Conservation (phyloP, 257 asterid genomes). For the Petunia secreta region DNA sequence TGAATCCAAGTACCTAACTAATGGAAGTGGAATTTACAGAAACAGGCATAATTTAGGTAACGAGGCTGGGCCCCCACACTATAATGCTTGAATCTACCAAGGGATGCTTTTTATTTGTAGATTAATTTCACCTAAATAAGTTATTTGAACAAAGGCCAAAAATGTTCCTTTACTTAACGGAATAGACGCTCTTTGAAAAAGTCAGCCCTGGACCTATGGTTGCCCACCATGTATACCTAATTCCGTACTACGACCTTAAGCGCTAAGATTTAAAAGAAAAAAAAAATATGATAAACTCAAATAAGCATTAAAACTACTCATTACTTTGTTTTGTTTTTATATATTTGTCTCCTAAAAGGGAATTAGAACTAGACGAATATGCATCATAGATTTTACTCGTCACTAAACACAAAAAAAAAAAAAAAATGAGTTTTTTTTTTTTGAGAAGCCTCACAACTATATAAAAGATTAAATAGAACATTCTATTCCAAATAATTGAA, state of each 20-base stretch:
- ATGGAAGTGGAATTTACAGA: constrained; percentile 18
- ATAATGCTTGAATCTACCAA: neutral
- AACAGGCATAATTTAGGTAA: constrained; percentile 22
- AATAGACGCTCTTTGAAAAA: neutral
- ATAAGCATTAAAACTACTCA: neutral
- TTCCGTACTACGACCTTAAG: neutral
- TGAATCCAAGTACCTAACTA: constrained; percentile 13
- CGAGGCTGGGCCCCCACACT: constrained; percentile 7
- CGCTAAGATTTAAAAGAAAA: neutral
- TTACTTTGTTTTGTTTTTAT: neutral
- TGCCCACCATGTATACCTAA: constrained; percentile 5
- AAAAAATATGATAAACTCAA: neutral
- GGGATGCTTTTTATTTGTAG: constrained; percentile 13
- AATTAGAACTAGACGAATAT: too few species aligned
- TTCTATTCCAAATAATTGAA: too few species aligned
- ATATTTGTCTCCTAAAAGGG: neutral
- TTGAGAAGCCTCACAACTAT: too few species aligned
- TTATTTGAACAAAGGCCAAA: neutral
- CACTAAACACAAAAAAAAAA: too few species aligned
- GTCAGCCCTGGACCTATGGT: neutral
- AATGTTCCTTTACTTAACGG: neutral
- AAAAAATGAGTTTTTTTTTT: too few species aligned
- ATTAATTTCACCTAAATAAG: neutral
- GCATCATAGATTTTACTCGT: too few species aligned
- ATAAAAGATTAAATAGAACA: too few species aligned